phyloP scores from a whole-genome alignment of 495 filamentous ascomycete genomes.

The Penicillium herquei region DNA sequence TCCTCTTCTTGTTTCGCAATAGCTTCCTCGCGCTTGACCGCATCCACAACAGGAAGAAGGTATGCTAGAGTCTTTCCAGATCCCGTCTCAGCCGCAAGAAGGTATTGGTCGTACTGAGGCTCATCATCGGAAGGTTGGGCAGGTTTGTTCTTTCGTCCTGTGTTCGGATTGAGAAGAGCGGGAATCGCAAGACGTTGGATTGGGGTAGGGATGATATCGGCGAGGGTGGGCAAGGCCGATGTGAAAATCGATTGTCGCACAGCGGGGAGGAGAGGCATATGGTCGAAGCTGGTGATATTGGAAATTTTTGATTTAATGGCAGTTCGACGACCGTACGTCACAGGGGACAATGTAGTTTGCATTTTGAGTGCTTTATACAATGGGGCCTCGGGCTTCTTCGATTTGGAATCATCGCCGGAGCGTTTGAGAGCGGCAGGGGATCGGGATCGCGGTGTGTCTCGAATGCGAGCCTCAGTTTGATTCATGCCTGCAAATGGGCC shows the following conservation, averaged over 20 bases:
- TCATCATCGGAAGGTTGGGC: conserved; percentile 30
- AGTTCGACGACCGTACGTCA: conserved; percentile 70
- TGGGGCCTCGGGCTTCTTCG: conserved; percentile 44
- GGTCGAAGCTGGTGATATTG: conserved; percentile 71
- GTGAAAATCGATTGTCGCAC: conserved; percentile 69
- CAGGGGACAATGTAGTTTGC: conserved; percentile 71
- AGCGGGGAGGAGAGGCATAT: conserved; percentile 69
- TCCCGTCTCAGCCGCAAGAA: conserved; percentile 93
- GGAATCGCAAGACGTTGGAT: conserved; percentile 89
- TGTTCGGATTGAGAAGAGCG: conserved; percentile 55
- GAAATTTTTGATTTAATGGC: conserved; percentile 68
- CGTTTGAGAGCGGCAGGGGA: conserved; percentile 41
- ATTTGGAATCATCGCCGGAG: conserved; percentile 31
- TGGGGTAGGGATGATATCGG: conserved; percentile 74
- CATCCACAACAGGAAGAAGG: conserved; percentile 75
- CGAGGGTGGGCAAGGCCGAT: conserved; percentile 69
- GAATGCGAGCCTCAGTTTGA: conserved; percentile 63
- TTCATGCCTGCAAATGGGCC: conserved; percentile 83
- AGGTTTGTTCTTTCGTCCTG: conserved; percentile 25
- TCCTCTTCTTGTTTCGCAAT: conserved; percentile 55
- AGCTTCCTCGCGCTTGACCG: conserved; percentile 74
- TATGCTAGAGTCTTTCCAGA: conserved; percentile 97
- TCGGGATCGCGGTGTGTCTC: conserved; percentile 33
- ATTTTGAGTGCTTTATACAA: conserved; percentile 89
- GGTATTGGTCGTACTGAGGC: conserved; percentile 64